Conservation (phyloP, 2,329 filamentous ascomycete genomes). For the Basipetospora chlamydospora region DNA sequence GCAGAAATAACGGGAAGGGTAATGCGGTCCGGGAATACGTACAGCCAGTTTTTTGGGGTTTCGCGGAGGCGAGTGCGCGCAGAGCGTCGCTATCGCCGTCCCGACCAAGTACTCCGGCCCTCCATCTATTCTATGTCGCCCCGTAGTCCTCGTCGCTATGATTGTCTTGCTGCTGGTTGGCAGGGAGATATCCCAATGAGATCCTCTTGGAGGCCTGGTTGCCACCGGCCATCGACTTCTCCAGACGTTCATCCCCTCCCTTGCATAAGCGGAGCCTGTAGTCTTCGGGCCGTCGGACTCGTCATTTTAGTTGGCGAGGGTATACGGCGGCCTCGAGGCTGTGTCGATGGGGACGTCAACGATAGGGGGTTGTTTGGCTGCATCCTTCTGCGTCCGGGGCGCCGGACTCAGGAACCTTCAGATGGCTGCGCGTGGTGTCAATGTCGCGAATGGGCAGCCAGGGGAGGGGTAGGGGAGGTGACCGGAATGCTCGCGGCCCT, state of each 20-base stretch:
- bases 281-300: background rate
- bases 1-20: background rate
- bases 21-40: background rate
- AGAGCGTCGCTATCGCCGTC: background rate
- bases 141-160: background rate
- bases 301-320: background rate
- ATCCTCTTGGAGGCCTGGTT: no score
- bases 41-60: background rate
- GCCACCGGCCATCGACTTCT: no score
- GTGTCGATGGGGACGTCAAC: background rate
- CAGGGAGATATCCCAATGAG: no score
- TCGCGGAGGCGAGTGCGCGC: background rate
- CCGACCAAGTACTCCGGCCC: no score
- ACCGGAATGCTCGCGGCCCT: background rate
- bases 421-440: background rate
- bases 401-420: background rate
- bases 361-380: background rate
- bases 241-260: background rate
- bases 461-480: background rate
- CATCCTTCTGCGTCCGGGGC: background rate
- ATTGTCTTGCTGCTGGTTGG: background rate
- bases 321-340: background rate
- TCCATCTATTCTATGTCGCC: no score
- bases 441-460: background rate
- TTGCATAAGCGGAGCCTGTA: background rate